Conservation (phyloP, 2,329 filamentous ascomycete genomes). For the Lachnellula cervina region DNA sequence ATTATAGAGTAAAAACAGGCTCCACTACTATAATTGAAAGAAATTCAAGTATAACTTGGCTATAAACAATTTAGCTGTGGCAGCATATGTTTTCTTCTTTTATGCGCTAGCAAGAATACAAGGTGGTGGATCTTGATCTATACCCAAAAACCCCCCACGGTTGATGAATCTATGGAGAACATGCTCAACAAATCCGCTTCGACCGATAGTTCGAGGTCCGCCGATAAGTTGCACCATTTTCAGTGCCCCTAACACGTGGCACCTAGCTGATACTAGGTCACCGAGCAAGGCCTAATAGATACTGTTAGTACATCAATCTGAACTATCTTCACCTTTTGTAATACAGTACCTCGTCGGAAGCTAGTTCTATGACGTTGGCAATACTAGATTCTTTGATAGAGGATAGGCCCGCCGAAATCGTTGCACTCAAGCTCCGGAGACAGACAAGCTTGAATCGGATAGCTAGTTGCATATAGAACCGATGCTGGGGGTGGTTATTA, state of each 20-base stretch:
- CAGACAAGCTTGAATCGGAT: background rate
- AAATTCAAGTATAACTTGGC: too few species aligned
- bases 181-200: background rate
- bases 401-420: background rate
- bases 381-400: background rate
- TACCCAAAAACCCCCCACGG: background rate
- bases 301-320: background rate
- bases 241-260: background rate
- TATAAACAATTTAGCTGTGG: background rate
- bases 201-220: background rate
- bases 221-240: background rate
- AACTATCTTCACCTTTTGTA: background rate
- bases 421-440: background rate
- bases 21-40: too few species aligned
- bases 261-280: background rate
- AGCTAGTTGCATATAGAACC: background rate
- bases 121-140: background rate
- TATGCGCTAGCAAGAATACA: too few species aligned
- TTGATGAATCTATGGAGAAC: background rate
- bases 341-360: background rate
- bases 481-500: background rate
- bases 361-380: background rate
- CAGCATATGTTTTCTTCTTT: too few species aligned
- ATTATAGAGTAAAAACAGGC: too few species aligned
- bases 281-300: background rate